These are phyloP conservation scores for Gnomoniopsis smithogilvyi DNA, from an alignment of 2,329 filamentous ascomycete species.

Conservation along the genomic window DNA sequence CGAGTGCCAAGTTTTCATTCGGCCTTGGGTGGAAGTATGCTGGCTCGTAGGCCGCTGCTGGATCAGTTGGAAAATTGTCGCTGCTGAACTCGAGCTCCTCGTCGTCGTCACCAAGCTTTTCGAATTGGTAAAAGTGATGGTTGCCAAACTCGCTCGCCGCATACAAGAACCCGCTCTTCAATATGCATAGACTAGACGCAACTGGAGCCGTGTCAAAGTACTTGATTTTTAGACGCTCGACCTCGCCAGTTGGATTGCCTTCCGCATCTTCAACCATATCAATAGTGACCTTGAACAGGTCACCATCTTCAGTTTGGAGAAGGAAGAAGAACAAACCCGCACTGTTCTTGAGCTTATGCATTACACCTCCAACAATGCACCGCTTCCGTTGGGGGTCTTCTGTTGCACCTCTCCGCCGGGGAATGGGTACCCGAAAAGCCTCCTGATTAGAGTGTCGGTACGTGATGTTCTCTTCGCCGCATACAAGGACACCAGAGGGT, in stretches of 20 bases:
- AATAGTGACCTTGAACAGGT: conserved; percentile 93
- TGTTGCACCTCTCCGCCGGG: conserved; percentile 78
- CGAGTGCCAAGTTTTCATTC: conserved; percentile 77
- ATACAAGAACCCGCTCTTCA: conserved; percentile 95
- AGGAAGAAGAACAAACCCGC: conserved; percentile 94
- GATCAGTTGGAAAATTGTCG: conserved; percentile 76
- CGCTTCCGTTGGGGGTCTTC: conserved; percentile 92
- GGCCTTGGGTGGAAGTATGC: conserved; percentile 82
- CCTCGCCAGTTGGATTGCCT: conserved; percentile 75
- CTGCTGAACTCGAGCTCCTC: conserved; percentile 84
- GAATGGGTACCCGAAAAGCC: conserved; percentile 84
- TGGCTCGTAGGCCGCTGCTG: conserved; percentile 67
- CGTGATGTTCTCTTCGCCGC: conserved; percentile 89
- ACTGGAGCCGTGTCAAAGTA: conserved; percentile 97
- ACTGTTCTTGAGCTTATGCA: conserved; percentile 87
- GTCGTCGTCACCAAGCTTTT: conserved; percentile 93
- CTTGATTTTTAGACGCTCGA: conserved; percentile 83
- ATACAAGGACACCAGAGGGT: conserved; percentile 92
- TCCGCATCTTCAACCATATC: conserved; percentile 83
- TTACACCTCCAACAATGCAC: conserved; percentile 83
- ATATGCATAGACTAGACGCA: conserved; percentile 81
- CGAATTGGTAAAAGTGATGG: conserved; percentile 93
- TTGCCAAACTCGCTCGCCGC: conserved; percentile 91
- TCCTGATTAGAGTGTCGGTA: conserved; percentile 97
- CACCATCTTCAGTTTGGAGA: conserved; percentile 94